Evolutionary conservation across 2,329 filamentous ascomycete species (phyloP).

Genomic region (Byssochlamys sp.): DNA sequence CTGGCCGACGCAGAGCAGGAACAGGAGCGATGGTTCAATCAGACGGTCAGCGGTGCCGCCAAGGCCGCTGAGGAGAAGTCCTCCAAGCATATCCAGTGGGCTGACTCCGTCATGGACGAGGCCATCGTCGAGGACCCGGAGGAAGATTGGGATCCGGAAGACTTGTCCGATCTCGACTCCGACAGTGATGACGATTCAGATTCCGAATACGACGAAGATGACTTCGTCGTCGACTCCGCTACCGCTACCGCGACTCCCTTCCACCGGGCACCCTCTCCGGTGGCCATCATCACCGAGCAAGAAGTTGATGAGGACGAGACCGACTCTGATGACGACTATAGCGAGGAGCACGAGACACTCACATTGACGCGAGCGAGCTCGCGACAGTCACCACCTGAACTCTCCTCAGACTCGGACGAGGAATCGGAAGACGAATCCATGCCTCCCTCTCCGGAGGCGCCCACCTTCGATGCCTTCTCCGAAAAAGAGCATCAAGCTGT

Average conservation of each 20-base stretch:
- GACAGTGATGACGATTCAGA: conserved; percentile 35
- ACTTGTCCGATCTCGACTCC: conserved; percentile 48
- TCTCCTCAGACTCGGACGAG: conserved; percentile 57
- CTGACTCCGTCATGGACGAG: conserved; percentile 68
- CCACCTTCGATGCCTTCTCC: conserved; percentile 51
- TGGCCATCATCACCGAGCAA: conserved; percentile 20
- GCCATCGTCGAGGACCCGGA: conserved; percentile 62
- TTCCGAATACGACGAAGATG: conserved; percentile 39
- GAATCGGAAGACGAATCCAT: conserved; percentile 61
- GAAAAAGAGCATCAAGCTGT: conserved; percentile 45
- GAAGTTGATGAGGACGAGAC: conserved; percentile 27
- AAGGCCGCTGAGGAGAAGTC: conserved; percentile 44
- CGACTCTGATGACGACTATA: conserved; percentile 35
- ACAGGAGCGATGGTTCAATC: conserved; percentile 97
- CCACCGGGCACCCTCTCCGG: conserved; percentile 22
- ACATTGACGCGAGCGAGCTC: conserved; percentile 60
- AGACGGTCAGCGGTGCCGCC: conserved; percentile 70
- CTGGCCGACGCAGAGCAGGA: conserved; percentile 89
- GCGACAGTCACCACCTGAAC: conserved; percentile 59
- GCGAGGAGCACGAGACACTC: conserved; percentile 50
- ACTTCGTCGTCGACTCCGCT: conserved; percentile 11
- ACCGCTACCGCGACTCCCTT: conserved; percentile 11
- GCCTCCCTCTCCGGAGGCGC: conserved; percentile 58
- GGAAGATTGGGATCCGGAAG: conserved; percentile 60
- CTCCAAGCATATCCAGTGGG: conserved; percentile 72